phyloP scores from a whole-genome alignment of 768 basidiomycete species.

The Tylopilus sp. region DNA sequence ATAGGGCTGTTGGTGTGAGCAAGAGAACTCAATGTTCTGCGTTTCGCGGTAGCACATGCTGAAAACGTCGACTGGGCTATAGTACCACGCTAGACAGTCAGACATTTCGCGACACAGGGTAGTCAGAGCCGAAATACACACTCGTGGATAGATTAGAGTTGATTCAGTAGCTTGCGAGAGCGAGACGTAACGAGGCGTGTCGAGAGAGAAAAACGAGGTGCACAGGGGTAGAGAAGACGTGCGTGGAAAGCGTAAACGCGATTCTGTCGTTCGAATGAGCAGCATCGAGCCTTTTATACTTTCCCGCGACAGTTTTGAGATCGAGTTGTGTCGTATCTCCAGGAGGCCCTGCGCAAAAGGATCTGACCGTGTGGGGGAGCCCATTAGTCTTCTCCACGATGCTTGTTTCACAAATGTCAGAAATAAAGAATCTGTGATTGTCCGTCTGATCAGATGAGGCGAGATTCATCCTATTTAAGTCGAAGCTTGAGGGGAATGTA shows the following conservation, averaged over 20 bases:
- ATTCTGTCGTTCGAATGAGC: neutral
- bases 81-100: constrained; percentile 4
- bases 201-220: neutral
- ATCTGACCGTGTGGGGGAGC: constrained; percentile 1
- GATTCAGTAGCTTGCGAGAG: constrained; percentile 3
- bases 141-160: constrained; percentile 23
- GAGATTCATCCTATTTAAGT: neutral
- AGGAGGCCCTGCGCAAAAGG: too few species aligned
- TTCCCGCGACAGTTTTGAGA: neutral
- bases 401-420: too few species aligned
- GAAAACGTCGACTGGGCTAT: constrained; percentile 8
- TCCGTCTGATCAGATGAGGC: constrained; percentile 2
- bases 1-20: constrained; percentile 35
- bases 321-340: neutral
- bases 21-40: constrained; percentile 35
- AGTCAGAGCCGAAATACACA: constrained; percentile 6
- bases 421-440: neutral
- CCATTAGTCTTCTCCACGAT: too few species aligned
- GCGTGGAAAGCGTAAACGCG: neutral
- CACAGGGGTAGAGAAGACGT: neutral
- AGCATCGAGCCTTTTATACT: neutral
- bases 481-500: neutral
- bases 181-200: neutral
- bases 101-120: constrained; percentile 2
- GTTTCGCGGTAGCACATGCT: constrained; percentile 45